phyloP scores from a whole-genome alignment of 2,329 filamentous ascomycete species.

The Cadophora sp. region DNA sequence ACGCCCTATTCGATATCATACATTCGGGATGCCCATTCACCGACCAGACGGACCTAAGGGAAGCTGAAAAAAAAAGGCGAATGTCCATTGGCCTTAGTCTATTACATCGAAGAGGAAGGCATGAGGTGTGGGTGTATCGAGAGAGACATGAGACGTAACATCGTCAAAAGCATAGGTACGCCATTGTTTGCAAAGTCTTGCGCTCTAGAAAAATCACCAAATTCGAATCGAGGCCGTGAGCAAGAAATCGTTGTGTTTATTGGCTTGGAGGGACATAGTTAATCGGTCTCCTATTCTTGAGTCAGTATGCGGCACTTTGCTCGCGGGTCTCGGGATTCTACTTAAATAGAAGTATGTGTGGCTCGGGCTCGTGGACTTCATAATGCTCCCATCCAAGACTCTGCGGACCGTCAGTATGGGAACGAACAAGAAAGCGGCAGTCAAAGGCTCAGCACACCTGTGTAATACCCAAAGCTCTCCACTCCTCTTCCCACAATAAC shows the following conservation, averaged over 20 bases:
- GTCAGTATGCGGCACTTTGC: slow-evolving; percentile 25
- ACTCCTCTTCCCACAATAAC: slow-evolving; percentile 97
- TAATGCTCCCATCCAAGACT: slow-evolving; percentile 99
- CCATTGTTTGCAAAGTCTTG: slow-evolving; percentile 37
- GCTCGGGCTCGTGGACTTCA: slow-evolving; percentile 98
- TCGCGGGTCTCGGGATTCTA: slow-evolving; percentile 49
- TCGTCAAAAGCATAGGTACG: slow-evolving; percentile 41
- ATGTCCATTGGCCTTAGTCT: slow-evolving; percentile 43
- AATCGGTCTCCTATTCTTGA: slow-evolving; percentile 41
- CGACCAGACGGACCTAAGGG: slow-evolving; percentile 5
- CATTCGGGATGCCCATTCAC: slow-evolving; percentile 6
- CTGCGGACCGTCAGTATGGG: slow-evolving; percentile 53
- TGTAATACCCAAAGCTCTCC: slow-evolving; percentile 95
- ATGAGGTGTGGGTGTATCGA: slow-evolving; percentile 36
- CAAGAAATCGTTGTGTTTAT: slow-evolving; percentile 29
- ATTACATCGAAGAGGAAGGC: slow-evolving; percentile 40
- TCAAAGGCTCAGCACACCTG: slow-evolving; percentile 65
- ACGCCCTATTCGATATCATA: slow-evolving; percentile 18
- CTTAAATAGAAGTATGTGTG: slow-evolving; percentile 99
- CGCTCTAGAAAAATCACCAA: slow-evolving; percentile 38
- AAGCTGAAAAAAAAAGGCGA: slow-evolving; percentile 28
- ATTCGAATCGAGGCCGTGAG: slow-evolving; percentile 34
- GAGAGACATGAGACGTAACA: slow-evolving; percentile 45
- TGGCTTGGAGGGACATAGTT: slow-evolving; percentile 37
- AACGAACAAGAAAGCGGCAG: neutral